Conservation (phyloP, 345 rosid genomes). For the Lenwebbia sp. region DNA sequence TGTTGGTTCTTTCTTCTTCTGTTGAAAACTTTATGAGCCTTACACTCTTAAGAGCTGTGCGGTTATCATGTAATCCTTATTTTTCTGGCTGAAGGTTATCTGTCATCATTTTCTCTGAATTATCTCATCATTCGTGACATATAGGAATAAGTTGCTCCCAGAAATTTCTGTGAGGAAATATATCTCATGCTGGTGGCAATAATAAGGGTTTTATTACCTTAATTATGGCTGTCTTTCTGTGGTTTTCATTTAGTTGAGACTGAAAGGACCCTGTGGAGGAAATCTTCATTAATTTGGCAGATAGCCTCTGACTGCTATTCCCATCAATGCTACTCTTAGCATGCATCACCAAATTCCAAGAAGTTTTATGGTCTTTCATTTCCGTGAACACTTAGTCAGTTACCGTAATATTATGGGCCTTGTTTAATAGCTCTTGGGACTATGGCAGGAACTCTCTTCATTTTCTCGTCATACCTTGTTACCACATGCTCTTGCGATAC, state of each 20-base stretch:
- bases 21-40: neutral
- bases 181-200: neutral
- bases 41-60: neutral
- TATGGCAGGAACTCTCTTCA: neutral
- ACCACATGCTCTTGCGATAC: neutral
- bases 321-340: neutral
- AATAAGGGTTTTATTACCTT: neutral
- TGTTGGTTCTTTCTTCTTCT: neutral
- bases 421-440: neutral
- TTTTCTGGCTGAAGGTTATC: neutral
- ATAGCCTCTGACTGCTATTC: neutral
- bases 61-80: neutral
- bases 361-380: neutral
- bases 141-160: neutral
- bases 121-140: neutral
- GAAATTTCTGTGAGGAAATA: neutral
- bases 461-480: neutral
- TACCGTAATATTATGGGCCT: neutral
- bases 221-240: neutral
- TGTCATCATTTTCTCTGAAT: neutral
- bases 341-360: neutral
- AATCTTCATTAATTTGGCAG: neutral
- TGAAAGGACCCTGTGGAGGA: neutral
- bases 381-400: neutral
- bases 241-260: neutral